Evolutionary conservation across 2,329 filamentous ascomycete genomes (phyloP).

Genomic region (Fusarium caatingaense): DNA sequence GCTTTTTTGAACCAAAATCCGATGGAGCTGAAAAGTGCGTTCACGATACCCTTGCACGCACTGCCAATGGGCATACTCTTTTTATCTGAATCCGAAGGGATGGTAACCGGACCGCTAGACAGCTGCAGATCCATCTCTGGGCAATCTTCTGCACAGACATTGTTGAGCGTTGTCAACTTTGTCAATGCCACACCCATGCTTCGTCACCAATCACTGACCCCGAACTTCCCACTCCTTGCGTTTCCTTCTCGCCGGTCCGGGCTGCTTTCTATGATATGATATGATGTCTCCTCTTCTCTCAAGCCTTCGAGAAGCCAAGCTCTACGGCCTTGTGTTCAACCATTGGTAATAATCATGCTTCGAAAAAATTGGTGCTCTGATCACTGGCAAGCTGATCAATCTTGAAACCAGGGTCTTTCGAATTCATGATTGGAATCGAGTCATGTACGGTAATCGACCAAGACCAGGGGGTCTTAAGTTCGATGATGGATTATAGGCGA

Average conservation of each 20-base stretch:
- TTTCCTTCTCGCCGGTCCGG: neutral
- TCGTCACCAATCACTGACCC: constrained; percentile 19
- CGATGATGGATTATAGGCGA: neutral
- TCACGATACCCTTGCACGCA: constrained; percentile 7
- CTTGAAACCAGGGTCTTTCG: neutral
- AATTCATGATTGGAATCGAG: neutral
- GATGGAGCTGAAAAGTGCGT: constrained; percentile 35
- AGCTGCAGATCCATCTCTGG: constrained; percentile 37
- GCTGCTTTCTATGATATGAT: neutral
- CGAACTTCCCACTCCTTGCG: neutral
- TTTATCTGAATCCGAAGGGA: constrained; percentile 32
- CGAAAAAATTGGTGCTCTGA: neutral
- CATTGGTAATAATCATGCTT: neutral
- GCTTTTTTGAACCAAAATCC: constrained; percentile 26
- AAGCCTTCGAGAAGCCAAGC: neutral
- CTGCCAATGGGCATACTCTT: constrained; percentile 18
- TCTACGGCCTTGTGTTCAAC: neutral
- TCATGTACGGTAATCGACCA: neutral
- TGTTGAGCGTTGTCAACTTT: constrained; percentile 5
- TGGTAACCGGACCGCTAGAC: constrained; percentile 39
- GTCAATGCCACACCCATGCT: constrained; percentile 1
- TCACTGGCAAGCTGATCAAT: neutral
- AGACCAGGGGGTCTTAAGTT: constrained; percentile 8
- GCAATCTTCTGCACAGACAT: constrained; percentile 19
- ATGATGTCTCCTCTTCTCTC: neutral